Base-by-base conservation (phyloP, 345 rosid genomes). In the Populus tremula region DNA sequence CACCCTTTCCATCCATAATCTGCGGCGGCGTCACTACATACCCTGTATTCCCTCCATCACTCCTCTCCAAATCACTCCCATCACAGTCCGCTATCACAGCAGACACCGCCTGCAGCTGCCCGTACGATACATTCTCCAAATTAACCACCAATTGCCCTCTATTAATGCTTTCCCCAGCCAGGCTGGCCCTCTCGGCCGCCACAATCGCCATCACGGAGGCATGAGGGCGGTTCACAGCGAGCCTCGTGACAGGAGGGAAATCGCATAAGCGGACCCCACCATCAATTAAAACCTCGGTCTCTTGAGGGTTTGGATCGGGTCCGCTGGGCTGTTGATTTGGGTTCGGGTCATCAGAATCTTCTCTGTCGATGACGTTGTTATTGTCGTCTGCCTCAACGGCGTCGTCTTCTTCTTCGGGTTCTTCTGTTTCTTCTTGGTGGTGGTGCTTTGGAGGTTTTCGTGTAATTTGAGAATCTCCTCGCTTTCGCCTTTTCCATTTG, bases 1-100 rank as follows among this genome's bases (percentile, higher is more conserved):
- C 94, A 5, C 99, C 99, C 80, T 84, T 83, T 43, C 99, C 98
- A 79, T 90, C 93, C 98, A 96, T 87, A 71, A 91, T 84, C 70
- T 81, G 86, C 3, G 97, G 98, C 18, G 98, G 95, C 43, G 89
- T 80, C 74, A 91, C 86, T 72, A 91, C 96, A 70, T 78, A 90
- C 49, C 82, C 86, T 3, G 89, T 66, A 78, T 81, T 83, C 39
- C 85, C 82, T 29, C 88, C 86, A 69, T 87, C 92, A 73, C 64
- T 84, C 80, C 87, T 86, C 83, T 89, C 94, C 72, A 78, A 88
- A 79, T 88, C 93, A 80, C 80, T 21, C 27, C 73, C 79, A 1
- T 85, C 66, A 45, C 88, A 61, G 81, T 91, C 98, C 31, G 88
- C 85, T 0, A 92, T 91, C 72, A 93, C 91, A 41, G 88, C 84